Evolutionary conservation across 2,329 filamentous ascomycete genomes (phyloP).

Genomic region (Rachicladosporium sp.): DNA sequence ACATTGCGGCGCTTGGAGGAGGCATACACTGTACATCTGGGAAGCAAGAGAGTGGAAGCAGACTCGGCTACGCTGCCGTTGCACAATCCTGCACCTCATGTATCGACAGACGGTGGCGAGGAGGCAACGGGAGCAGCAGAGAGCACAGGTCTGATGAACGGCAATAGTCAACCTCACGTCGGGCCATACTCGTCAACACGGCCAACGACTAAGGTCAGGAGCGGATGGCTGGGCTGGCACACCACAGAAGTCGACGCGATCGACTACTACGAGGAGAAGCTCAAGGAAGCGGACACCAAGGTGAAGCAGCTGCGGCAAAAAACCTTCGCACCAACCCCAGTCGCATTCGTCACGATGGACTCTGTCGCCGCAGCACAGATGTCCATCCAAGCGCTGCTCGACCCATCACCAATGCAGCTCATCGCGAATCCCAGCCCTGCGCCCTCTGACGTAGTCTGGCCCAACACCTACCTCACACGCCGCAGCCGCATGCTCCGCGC

Average conservation of each 20-base stretch:
- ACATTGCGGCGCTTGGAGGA: slow-evolving; percentile 66
- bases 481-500: slow-evolving; percentile 61
- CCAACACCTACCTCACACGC: slow-evolving; percentile 75
- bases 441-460: slow-evolving; percentile 88
- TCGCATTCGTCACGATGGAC: slow-evolving; percentile 96
- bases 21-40: slow-evolving; percentile 68
- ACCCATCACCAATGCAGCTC: slow-evolving; percentile 75
- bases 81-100: slow-evolving; percentile 32
- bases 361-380: slow-evolving; percentile 86
- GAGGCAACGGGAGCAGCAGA: slow-evolving; percentile 21
- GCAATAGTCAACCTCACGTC: slow-evolving; percentile 33
- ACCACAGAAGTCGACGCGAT: slow-evolving; percentile 75
- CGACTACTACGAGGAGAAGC: slow-evolving; percentile 81
- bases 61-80: slow-evolving; percentile 39
- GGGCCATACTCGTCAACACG: slow-evolving; percentile 35
- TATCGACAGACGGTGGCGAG: slow-evolving; percentile 17
- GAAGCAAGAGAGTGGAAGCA: slow-evolving; percentile 39
- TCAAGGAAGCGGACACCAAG: slow-evolving; percentile 64
- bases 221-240: slow-evolving; percentile 61
- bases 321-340: slow-evolving; percentile 63
- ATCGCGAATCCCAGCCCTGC: slow-evolving; percentile 77
- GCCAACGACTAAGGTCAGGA: slow-evolving; percentile 64
- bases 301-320: slow-evolving; percentile 60
- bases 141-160: slow-evolving; percentile 39
- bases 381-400: slow-evolving; percentile 88